Evolutionary conservation across 345 rosid species (phyloP), one percentile per base, ranked within the genome.

Genomic region (Brassica carinata): DNA sequence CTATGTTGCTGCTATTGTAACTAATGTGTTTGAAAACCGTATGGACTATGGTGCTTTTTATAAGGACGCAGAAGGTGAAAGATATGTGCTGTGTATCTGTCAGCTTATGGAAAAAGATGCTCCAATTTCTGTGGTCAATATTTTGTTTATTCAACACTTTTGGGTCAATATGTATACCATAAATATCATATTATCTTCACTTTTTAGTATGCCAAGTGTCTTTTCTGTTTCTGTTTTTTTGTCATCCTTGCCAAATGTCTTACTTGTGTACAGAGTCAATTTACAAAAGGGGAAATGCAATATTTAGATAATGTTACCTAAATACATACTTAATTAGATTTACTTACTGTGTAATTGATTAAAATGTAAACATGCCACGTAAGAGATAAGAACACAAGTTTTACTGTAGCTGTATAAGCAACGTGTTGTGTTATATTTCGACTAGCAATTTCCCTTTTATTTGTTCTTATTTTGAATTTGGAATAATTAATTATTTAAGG

Each of bases 351-450:
- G 57, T 48, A 14, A 14, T 48, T 48, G 17, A 48, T 48, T 0
- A 48, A 48, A 48, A 14, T 48, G 57, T 48, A 13, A 48, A 48
- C 17, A 45, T 70, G 63, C 26, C 75, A 48, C 70, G 8, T 45
- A 5, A 8, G 55, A 70, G 71, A 77, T 69, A 77, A 77, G 70
- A 45, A 62, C 73, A 65, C 17, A 36, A n/a, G 15, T 48, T 51
- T 74, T 63, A 53, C 65, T 75, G 53, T 33, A 55, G 27, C 15
- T 31, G 26, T n/a, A 36, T 58, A 40, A 36, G 11, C 6, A 29
- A 76, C 79, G 74, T 76, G 79, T 76, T 55, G 13, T 30, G 30
- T 63, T 9, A 38, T 61, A 45, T 3, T 43, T 72, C 69, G 9
- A 40, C 2, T n/a, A 40, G 55, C 77, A 63, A 1, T 43, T 43